These are phyloP conservation scores for Bretschneidera sinensis DNA, from an alignment of 345 rosid species.

Conservation along the genomic window DNA sequence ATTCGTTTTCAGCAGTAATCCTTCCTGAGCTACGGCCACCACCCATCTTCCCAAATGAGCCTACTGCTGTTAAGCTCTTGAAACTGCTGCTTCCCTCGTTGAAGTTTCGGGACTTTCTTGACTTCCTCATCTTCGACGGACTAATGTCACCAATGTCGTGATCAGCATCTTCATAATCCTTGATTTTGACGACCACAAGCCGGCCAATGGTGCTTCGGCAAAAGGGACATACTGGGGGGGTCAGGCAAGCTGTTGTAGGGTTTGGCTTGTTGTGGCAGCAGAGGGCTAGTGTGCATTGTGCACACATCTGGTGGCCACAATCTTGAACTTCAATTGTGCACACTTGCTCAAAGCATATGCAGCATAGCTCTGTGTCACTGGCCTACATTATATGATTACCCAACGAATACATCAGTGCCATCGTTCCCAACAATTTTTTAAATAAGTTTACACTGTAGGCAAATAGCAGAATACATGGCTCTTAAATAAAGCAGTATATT, in stretches of 20 bases:
- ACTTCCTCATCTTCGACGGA: slow-evolving; percentile 62
- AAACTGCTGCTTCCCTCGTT: slow-evolving; percentile 95
- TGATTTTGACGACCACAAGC: slow-evolving; percentile 58
- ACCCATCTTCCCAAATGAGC: slow-evolving; percentile 56
- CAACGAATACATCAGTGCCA: slow-evolving; percentile 10
- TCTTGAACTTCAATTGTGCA: slow-evolving; percentile 90
- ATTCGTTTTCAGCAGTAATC: slow-evolving; percentile 54
- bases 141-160: slow-evolving; percentile 41
- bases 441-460: too few species aligned
- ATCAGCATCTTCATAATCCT: slow-evolving; percentile 43
- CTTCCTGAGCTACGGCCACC: slow-evolving; percentile 74
- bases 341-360: slow-evolving; percentile 94
- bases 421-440: neutral
- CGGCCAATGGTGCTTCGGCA: slow-evolving; percentile 78
- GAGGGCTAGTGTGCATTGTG: slow-evolving; percentile 90
- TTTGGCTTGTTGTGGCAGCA: slow-evolving; percentile 98
- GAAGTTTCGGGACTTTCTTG: slow-evolving; percentile 60
- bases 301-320: slow-evolving; percentile 99
- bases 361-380: slow-evolving; percentile 78
- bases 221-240: slow-evolving; percentile 92
- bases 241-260: slow-evolving; percentile 61
- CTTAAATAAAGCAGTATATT: too few species aligned
- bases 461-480: too few species aligned
- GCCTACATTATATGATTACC: slow-evolving; percentile 38
- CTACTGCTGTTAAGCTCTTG: slow-evolving; percentile 66